phyloP scores from a whole-genome alignment of 169 alveolate species.

The Plasmodium ovale region DNA sequence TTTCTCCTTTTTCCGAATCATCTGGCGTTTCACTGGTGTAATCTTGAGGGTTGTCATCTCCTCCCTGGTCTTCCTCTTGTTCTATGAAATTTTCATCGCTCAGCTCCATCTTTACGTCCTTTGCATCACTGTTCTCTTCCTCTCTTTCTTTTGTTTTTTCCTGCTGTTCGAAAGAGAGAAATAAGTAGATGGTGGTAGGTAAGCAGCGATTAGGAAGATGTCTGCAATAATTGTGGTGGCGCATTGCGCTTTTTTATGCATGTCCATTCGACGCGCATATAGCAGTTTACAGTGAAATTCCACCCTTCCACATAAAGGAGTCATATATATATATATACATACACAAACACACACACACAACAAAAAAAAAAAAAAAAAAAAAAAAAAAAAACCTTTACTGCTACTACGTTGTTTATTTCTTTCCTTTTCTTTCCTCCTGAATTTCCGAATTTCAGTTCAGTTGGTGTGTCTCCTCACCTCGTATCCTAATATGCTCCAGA shows the following conservation, averaged over 20 bases:
- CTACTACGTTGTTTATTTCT: neutral
- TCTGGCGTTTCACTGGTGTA: neutral
- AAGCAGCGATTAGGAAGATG: too few species aligned
- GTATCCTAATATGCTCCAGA: conserved; percentile 70
- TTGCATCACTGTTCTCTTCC: too few species aligned
- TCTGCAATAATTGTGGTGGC: too few species aligned
- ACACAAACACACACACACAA: neutral
- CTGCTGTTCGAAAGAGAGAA: too few species aligned
- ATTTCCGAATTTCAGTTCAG: too few species aligned
- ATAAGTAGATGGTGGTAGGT: too few species aligned
- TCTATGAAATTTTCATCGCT: too few species aligned
- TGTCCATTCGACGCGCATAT: too few species aligned
- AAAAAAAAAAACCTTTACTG: neutral
- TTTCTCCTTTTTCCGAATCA: neutral
- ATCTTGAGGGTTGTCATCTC: neutral
- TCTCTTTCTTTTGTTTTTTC: too few species aligned
- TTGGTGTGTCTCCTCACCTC: conserved; percentile 54
- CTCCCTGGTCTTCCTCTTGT: neutral
- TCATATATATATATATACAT: neutral
- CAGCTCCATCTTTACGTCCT: too few species aligned
- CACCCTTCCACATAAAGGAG: neutral
- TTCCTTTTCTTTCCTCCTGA: neutral
- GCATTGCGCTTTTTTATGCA: too few species aligned
- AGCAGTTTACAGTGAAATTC: too few species aligned
- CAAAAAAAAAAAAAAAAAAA: neutral